Percentiles rank a stretch among this genome's conserved stretches.
These are phyloP conservation scores for Parathielavia hyrcaniae DNA, from an alignment of 495 filamentous ascomycete species.

Conservation along the genomic window DNA sequence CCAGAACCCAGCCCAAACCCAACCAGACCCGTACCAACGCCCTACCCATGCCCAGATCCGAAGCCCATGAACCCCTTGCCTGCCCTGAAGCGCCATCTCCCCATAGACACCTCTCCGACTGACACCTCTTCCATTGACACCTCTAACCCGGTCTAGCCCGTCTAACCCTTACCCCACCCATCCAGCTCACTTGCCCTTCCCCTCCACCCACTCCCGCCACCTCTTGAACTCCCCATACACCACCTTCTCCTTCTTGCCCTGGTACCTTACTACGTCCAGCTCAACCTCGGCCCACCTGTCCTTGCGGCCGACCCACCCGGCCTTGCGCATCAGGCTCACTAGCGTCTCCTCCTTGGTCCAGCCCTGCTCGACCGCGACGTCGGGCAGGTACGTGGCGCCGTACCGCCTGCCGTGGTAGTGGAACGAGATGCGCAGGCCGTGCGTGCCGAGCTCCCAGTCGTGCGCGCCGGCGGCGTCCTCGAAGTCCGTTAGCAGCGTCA, in stretches of 20 bases:
- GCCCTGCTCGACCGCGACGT: slow-evolving; percentile 85
- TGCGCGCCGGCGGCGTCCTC: slow-evolving; percentile 64
- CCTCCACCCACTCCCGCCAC: slow-evolving; percentile 68
- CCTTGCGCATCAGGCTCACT: slow-evolving; percentile 86
- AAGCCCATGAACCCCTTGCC: neutral
- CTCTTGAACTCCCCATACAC: slow-evolving; percentile 65
- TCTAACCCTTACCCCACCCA: neutral
- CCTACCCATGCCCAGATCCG: neutral
- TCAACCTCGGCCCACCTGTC: slow-evolving; percentile 71
- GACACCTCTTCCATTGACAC: neutral
- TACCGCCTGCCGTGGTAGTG: slow-evolving; percentile 59
- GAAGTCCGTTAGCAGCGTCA: slow-evolving; percentile 72
- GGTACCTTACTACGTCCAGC: slow-evolving; percentile 70
- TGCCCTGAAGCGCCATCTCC: neutral
- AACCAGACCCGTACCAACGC: too few relatives aligned
- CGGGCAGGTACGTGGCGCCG: slow-evolving; percentile 84
- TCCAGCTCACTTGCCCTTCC: slow-evolving; percentile 2
- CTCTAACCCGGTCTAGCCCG: neutral
- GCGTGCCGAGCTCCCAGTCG: slow-evolving; percentile 80
- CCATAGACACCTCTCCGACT: neutral
- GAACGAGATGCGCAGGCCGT: slow-evolving; percentile 78
- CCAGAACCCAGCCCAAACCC: too few relatives aligned
- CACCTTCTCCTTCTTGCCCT: slow-evolving; percentile 66
- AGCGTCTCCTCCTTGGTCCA: slow-evolving; percentile 95
- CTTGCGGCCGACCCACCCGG: slow-evolving; percentile 68